These are phyloP conservation scores for Backusella australiensis DNA, from an alignment of 192 early-diverging fungal genomes.

Conservation along the genomic window DNA sequence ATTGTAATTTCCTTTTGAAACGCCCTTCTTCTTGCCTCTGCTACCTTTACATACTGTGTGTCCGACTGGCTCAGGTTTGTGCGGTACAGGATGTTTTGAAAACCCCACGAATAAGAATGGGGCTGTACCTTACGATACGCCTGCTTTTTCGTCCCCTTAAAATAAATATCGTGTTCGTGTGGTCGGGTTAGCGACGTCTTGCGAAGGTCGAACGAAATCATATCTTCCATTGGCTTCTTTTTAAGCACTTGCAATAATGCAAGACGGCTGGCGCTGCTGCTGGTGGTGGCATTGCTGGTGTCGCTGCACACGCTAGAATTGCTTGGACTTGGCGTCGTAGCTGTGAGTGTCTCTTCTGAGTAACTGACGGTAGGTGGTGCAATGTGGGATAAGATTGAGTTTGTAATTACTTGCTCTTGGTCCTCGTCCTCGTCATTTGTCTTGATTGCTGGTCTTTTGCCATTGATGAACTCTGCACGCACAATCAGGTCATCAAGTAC, in stretches of 20 bases:
- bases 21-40: conserved; percentile 28
- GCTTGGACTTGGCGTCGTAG: neutral
- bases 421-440: conserved; percentile 6
- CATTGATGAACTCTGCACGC: conserved; percentile 9
- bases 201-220: conserved; percentile 20
- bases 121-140: conserved; percentile 30
- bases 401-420: neutral
- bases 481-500: conserved; percentile 14
- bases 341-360: neutral
- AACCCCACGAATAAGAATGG: conserved; percentile 41
- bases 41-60: conserved; percentile 16
- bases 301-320: neutral
- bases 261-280: neutral
- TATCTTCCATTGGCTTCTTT: conserved; percentile 1
- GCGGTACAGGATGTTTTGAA: conserved; percentile 32
- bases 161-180: conserved; percentile 28
- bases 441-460: neutral
- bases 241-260: conserved; percentile 6
- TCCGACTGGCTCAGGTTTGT: neutral
- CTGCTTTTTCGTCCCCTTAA: conserved; percentile 18
- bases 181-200: conserved; percentile 27
- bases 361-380: neutral
- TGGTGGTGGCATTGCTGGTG: neutral
- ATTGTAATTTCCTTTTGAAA: conserved; percentile 37
- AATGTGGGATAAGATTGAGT: neutral